These are phyloP conservation scores for Saccharomycopsis crataegensis DNA, from an alignment of 1,139 yeast genomes.

Conservation along the genomic window DNA sequence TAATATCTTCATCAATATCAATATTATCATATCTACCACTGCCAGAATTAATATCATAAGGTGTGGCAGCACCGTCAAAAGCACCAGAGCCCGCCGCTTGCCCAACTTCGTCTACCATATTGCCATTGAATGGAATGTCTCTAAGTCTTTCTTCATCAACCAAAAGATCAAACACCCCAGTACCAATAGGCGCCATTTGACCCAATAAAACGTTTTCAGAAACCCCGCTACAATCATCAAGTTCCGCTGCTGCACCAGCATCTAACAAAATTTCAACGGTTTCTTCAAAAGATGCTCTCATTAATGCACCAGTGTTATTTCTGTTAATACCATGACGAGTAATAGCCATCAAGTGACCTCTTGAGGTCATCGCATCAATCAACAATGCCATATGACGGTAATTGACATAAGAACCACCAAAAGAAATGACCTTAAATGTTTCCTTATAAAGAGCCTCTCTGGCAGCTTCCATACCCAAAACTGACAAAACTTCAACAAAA, in stretches of 20 bases:
- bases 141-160: slow-evolving; percentile 86
- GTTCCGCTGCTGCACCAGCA: slow-evolving; percentile 96
- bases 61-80: slow-evolving; percentile 88
- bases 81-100: slow-evolving; percentile 34
- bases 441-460: slow-evolving; percentile 90
- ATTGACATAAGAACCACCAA: slow-evolving; percentile 98
- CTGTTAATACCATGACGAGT: slow-evolving; percentile 99
- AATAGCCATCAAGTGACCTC: slow-evolving; percentile 97
- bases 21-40: slow-evolving; percentile 40
- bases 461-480: slow-evolving; percentile 97
- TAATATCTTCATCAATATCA: slow-evolving; percentile 71
- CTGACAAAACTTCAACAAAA: slow-evolving; percentile 90
- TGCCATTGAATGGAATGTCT: slow-evolving; percentile 46
- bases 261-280: slow-evolving; percentile 96
- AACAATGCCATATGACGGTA: slow-evolving; percentile 96
- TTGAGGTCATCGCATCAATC: slow-evolving; percentile 97
- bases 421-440: slow-evolving; percentile 93
- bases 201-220: slow-evolving; percentile 97
- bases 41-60: slow-evolving; percentile 58
- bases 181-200: slow-evolving; percentile 97
- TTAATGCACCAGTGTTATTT: slow-evolving; percentile 96
- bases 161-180: slow-evolving; percentile 96
- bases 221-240: slow-evolving; percentile 97
- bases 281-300: slow-evolving; percentile 99
- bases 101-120: slow-evolving; percentile 23